These are phyloP conservation scores for Agrostemma githago DNA, from an alignment of 148 eudicot species.

Conservation along the genomic window DNA sequence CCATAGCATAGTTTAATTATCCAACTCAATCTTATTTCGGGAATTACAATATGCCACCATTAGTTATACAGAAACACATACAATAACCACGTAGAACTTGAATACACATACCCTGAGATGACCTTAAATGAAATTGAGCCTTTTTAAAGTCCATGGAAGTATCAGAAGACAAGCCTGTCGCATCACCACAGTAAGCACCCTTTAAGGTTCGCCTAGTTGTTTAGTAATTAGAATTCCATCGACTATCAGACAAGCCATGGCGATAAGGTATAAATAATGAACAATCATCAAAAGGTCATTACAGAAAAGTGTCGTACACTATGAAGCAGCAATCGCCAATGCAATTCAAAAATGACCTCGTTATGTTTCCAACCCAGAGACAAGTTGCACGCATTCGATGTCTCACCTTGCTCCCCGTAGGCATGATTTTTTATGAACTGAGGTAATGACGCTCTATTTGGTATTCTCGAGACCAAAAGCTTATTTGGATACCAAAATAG, in stretches of 20 bases:
- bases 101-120: background rate
- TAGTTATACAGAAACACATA: background rate
- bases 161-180: background rate
- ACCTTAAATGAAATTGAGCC: background rate
- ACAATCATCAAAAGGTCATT: background rate
- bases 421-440: no score
- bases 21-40: background rate
- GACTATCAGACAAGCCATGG: background rate
- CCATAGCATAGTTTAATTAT: background rate
- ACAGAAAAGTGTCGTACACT: no score
- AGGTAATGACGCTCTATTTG: no score
- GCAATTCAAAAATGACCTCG: background rate
- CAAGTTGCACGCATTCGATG: no score
- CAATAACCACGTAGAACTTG: background rate
- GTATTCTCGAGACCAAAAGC: no score
- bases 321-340: background rate
- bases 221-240: background rate
- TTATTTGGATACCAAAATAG: no score
- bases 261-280: background rate
- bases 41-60: background rate
- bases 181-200: background rate
- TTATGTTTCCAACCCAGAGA: background rate
- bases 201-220: no score
- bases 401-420: no score
- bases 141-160: background rate